phyloP scores from a whole-genome alignment of 495 filamentous ascomycete species.

The Hyaloscypha hepaticicola region DNA sequence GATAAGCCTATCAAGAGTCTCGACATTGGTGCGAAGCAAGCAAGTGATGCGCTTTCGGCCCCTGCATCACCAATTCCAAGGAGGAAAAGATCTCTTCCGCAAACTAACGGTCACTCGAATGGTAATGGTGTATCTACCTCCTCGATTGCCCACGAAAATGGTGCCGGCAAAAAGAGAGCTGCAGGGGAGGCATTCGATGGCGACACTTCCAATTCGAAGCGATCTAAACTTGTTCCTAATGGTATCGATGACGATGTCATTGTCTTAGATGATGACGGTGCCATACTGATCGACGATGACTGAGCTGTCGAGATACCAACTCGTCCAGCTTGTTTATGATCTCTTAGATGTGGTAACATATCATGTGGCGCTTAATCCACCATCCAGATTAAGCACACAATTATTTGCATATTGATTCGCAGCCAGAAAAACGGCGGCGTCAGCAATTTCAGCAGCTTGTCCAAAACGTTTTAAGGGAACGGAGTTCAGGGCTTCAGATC shows the following conservation, averaged over 20 bases:
- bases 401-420: slow-evolving; percentile 79
- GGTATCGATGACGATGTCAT: slow-evolving; percentile 42
- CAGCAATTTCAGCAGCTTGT: slow-evolving; percentile 67
- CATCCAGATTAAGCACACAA: slow-evolving; percentile 83
- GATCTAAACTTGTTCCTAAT: slow-evolving; percentile 39
- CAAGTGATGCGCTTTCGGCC: neutral
- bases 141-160: neutral
- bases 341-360: neutral
- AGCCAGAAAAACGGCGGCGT: slow-evolving; percentile 77
- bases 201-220: slow-evolving; percentile 38
- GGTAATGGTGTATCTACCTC: slow-evolving; percentile 5
- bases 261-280: slow-evolving; percentile 62
- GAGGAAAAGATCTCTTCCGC: slow-evolving; percentile 40
- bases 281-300: slow-evolving; percentile 76
- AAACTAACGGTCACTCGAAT: slow-evolving; percentile 23
- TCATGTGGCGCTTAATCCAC: slow-evolving; percentile 69
- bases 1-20: slow-evolving; percentile 29
- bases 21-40: slow-evolving; percentile 4
- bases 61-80: slow-evolving; percentile 43
- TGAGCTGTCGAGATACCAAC: slow-evolving; percentile 32
- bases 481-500: slow-evolving; percentile 27
- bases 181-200: slow-evolving; percentile 14
- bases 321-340: neutral
- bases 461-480: slow-evolving; percentile 76
- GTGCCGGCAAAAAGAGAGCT: slow-evolving; percentile 22